phyloP scores from a whole-genome alignment of 192 early-diverging fungal species.

The Bifiguratus adelaidae region DNA sequence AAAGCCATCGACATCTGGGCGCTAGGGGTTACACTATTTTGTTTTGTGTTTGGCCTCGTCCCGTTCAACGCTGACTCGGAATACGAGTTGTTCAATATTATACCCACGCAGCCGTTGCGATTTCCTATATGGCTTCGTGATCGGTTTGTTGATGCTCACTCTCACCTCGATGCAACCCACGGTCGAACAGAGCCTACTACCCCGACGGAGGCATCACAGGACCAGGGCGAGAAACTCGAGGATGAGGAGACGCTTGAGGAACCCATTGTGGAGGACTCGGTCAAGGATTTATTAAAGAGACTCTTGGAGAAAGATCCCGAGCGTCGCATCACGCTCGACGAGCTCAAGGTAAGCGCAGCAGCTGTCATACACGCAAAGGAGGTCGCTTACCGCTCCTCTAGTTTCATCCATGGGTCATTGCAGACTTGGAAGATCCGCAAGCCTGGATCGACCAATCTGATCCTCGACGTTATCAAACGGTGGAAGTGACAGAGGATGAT shows the following conservation, averaged over 20 bases:
- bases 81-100: slow-evolving; percentile 92
- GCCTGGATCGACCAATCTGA: slow-evolving; percentile 75
- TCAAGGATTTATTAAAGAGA: slow-evolving; percentile 62
- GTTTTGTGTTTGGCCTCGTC: slow-evolving; percentile 81
- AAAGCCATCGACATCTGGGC: slow-evolving; percentile 98
- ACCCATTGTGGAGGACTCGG: slow-evolving; percentile 35
- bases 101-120: slow-evolving; percentile 56
- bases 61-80: slow-evolving; percentile 93
- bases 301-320: slow-evolving; percentile 84
- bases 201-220: neutral
- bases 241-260: no score
- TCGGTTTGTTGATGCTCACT: neutral
- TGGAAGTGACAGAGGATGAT: slow-evolving; percentile 78
- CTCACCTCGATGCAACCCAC: slow-evolving; percentile 3
- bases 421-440: slow-evolving; percentile 49
- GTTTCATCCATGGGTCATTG: slow-evolving; percentile 87
- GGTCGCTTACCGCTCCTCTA: no score
- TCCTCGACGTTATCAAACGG: slow-evolving; percentile 50
- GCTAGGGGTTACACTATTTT: slow-evolving; percentile 92
- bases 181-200: slow-evolving; percentile 6
- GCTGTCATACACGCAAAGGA: no score
- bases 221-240: slow-evolving; percentile 26
- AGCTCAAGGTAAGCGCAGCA: slow-evolving; percentile 89
- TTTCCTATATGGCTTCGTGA: no score
- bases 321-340: slow-evolving; percentile 72